Evolutionary conservation across 805 yeast species (phyloP), one percentile per base, ranked within the genome.

Genomic region (Komagataella pseudopastoris): DNA sequence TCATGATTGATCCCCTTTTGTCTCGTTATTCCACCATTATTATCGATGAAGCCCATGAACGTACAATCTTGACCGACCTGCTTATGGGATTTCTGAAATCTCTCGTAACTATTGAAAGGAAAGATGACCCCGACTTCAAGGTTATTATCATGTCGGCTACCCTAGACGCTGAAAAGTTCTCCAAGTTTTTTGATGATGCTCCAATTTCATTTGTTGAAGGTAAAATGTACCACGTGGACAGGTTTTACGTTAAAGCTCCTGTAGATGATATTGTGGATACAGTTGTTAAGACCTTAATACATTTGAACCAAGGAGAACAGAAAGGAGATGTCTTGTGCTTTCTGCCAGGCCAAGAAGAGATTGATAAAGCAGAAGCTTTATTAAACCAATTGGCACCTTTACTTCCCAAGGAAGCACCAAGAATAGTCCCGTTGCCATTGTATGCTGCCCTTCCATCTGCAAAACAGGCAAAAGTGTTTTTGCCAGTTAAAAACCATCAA

Each of bases 31-130:
- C 84, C 23, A 83, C 89, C 0, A 75, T 93, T 7, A 73, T 93
- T 47, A 81, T 93, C 49, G 99, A 93, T 72, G 99, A 93, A 70
- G 99, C 98, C 2, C 99, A 93, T 70, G 99, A 93, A 70, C 77
- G 99, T 63, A 91, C 98, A 0, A 85, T 93, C 1, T 68, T 90
- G 49, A 89, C 98, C 0, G 99, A 93, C 69, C 69, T 93, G 58
- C 72, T 93, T 17, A 73, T 93, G 71, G 99, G 98, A 2, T 86
- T 93, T 60, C 70, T 93, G 56, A 90, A 89, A 62, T 77, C 80
- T 45, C 68, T 93, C 44, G 59, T 85, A 8, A 51, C 59, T 0
- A 61, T 61, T 6, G 71, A 75, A 47, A 71, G 83, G 51, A 67
- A 80, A 16, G 76, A 76, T 46, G 63, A 62, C 52, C 50, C 54